Percentiles rank a stretch among this genome's conserved stretches.
These are phyloP conservation scores for Sugiyamaella novakii DNA, from an alignment of 1,139 yeast species.

Conservation along the genomic window DNA sequence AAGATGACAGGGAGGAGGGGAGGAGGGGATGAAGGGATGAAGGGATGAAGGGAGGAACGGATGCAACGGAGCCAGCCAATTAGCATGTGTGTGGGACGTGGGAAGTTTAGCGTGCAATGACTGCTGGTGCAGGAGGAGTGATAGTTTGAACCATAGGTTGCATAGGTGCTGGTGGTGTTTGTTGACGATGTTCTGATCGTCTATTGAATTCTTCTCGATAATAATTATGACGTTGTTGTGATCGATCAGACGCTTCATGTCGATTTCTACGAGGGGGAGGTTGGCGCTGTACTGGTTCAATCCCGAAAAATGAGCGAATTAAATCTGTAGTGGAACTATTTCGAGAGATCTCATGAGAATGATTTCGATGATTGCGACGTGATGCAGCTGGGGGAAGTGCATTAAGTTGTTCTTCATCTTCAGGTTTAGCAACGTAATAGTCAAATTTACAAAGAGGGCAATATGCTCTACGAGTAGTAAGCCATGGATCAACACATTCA, in stretches of 20 bases:
- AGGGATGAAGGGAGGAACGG: too few relatives aligned
- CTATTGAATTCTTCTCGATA: constrained; percentile 11
- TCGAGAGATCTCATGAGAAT: background rate
- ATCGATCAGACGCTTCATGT: background rate
- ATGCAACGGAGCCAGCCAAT: constrained; percentile 9
- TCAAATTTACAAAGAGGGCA: constrained; percentile 80
- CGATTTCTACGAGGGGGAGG: background rate
- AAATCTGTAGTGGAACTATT: constrained; percentile 9
- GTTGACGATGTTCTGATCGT: constrained; percentile 3
- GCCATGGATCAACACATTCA: constrained; percentile 82
- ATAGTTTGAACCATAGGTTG: background rate
- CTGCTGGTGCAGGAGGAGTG: constrained; percentile 1
- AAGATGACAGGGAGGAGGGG: too few relatives aligned
- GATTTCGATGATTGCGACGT: constrained; percentile 4
- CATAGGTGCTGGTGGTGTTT: background rate
- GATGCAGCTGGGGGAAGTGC: constrained; percentile 4
- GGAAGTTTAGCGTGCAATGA: constrained; percentile 7
- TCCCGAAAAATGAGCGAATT: constrained; percentile 14
- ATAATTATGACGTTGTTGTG: constrained; percentile 12
- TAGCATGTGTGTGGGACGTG: background rate
- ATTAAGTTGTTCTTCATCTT: constrained; percentile 22
- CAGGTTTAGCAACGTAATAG: constrained; percentile 38
- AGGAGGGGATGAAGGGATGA: too few relatives aligned
- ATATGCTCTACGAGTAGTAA: constrained; percentile 71
- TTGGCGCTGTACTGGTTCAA: constrained; percentile 6